Evolutionary conservation across 306 rosid species (phyloP).

Genomic region (Acacia melanoxylon): DNA sequence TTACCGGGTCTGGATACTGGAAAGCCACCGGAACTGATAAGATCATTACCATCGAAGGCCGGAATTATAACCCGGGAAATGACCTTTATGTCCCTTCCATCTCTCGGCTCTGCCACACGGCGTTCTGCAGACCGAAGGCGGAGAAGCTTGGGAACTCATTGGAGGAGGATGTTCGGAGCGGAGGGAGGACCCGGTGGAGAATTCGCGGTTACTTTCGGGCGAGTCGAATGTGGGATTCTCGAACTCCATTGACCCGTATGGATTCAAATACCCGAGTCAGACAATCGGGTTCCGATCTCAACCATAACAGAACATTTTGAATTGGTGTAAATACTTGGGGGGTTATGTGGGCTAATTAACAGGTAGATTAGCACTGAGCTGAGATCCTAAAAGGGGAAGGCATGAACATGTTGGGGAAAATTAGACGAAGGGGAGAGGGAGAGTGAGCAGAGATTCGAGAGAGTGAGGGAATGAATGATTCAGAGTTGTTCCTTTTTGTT

Average conservation of each 20-base stretch:
- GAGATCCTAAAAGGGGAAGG: slow-evolving; percentile 20
- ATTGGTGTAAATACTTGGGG: slow-evolving; percentile 63
- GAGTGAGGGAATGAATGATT: too few species aligned
- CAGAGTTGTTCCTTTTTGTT: too few species aligned
- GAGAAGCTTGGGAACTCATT: slow-evolving; percentile 15
- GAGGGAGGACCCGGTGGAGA: slow-evolving; percentile 22
- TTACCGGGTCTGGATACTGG: slow-evolving; percentile 96
- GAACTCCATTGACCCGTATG: slow-evolving; percentile 43
- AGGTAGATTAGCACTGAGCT: slow-evolving; percentile 25
- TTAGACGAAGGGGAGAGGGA: too few species aligned
- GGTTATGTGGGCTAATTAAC: slow-evolving; percentile 46
- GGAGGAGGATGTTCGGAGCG: slow-evolving; percentile 11
- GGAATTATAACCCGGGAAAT: slow-evolving; percentile 35
- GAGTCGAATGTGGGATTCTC: slow-evolving; percentile 34
- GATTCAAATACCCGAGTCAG: slow-evolving; percentile 45
- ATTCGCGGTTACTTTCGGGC: slow-evolving; percentile 39
- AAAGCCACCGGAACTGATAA: slow-evolving; percentile 96
- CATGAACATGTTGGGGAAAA: slow-evolving; percentile 32
- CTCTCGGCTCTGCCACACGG: slow-evolving; percentile 42
- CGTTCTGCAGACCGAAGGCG: slow-evolving; percentile 16
- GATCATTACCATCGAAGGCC: slow-evolving; percentile 68
- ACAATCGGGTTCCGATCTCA: slow-evolving; percentile 40
- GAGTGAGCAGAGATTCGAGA: too few species aligned
- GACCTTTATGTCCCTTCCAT: slow-evolving; percentile 60
- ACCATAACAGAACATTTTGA: slow-evolving; percentile 22